Evolutionary conservation across 495 filamentous ascomycete genomes (phyloP).

Genomic region (Daldinia decipiens): DNA sequence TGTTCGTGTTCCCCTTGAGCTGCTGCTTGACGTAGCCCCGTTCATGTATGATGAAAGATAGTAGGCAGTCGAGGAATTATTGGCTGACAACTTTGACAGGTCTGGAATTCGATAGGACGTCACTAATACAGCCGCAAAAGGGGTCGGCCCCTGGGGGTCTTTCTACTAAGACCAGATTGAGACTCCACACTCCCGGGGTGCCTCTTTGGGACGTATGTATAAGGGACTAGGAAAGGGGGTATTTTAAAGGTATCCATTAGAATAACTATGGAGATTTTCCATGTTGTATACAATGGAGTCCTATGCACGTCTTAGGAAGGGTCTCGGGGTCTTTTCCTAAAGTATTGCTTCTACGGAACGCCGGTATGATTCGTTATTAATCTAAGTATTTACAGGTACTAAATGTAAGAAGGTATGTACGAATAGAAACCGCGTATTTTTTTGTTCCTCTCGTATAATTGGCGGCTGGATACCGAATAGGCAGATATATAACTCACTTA

Average conservation of each 20-base stretch:
- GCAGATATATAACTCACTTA: too few species aligned
- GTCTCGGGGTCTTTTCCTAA: neutral
- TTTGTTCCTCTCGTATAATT: too few species aligned
- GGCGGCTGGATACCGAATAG: too few species aligned
- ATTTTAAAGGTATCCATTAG: neutral
- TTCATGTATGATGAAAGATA: conserved; percentile 3
- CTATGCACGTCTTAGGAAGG: conserved; percentile 1
- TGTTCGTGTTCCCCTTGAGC: conserved; percentile 19
- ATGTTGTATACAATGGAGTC: neutral
- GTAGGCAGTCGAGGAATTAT: conserved; percentile 1
- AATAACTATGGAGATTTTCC: neutral
- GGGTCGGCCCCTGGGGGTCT: neutral
- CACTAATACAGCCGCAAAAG: neutral
- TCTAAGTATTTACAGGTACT: neutral
- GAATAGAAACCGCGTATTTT: neutral
- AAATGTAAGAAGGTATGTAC: neutral
- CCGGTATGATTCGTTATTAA: neutral
- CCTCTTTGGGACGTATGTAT: neutral
- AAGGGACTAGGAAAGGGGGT: neutral
- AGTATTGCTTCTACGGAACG: neutral
- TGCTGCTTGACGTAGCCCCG: conserved; percentile 18
- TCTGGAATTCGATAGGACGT: neutral
- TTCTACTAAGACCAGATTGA: neutral
- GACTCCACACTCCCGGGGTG: neutral
- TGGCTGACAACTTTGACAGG: neutral